Base-by-base conservation (phyloP, 1,139 yeast species). In the Suhomyces chickasaworum region DNA sequence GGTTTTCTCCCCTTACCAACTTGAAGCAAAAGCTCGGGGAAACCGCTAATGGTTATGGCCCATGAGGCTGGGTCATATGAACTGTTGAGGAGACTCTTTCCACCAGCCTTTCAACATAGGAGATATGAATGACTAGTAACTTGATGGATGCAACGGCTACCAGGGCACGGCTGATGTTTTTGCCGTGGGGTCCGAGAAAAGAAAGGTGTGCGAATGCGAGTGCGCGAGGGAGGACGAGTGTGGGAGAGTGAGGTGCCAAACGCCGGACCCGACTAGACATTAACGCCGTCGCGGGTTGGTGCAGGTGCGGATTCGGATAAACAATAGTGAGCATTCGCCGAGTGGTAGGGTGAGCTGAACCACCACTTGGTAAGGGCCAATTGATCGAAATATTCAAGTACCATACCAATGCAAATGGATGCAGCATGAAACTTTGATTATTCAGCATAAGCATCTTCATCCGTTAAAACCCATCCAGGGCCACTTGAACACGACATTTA, bases 131-230 rank as follows among this genome's bases (percentile, higher is more conserved):
- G 17, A 29, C 17, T 29, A 9, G 17, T 3, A 13, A 29, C 32
- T 6, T 29, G 32, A n/a, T 13, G 16, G 32, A 29, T 29, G 36
- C 34, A 37, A 45, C 48, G 48, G 48, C 42, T 41, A 34, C 41
- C 33, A 36, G 44, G 48, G 48, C 37, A 42, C 51, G 51, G 51
- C 51, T 48, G 48, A 48, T 39, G 23, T n/a, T 30, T n/a, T 44
- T 39, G 50, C 50, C 50, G 48, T 39, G 46, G 48, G 45, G 50
- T 39, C 48, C 48, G 48, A 44, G 45, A 45, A 41, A 38, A 42
- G 42, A 30, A 31, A 35, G 25, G 29, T 13, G 29, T 20, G n/a
- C n/a, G n/a, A n/a, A n/a, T n/a, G n/a, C n/a, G n/a, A n/a, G n/a
- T n/a, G n/a, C n/a, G n/a, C n/a, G n/a, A n/a, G n/a, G n/a, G n/a